These are phyloP conservation scores for Golubevia sp. DNA, from an alignment of 1,284 basidiomycete species.

Conservation along the genomic window DNA sequence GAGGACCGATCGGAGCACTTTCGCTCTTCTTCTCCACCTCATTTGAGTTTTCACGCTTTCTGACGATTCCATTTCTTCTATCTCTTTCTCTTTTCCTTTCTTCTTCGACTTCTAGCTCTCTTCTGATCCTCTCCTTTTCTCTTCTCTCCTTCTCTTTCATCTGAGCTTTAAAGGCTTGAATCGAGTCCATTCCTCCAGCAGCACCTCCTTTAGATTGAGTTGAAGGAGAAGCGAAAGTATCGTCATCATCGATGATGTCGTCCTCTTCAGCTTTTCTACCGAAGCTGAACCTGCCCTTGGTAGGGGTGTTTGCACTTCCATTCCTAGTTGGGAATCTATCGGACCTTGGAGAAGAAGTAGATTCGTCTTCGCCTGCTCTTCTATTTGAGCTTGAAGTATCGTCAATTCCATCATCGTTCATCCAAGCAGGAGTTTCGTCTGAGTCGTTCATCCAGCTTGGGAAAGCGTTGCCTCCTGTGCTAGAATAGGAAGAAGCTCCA, in stretches of 20 bases:
- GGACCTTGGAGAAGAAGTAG: background rate
- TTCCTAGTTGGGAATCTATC: background rate
- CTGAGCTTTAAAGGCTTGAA: constrained; percentile 86
- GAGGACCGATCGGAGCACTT: constrained; percentile 1
- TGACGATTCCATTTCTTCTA: background rate
- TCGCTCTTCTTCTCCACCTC: background rate
- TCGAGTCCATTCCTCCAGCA: constrained; percentile 76
- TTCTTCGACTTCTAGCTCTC: background rate
- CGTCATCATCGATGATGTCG: constrained; percentile 1
- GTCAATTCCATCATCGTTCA: constrained; percentile 78
- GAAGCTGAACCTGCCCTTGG: constrained; percentile 6
- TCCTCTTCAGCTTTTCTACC: constrained; percentile 59
- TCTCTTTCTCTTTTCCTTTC: constrained; percentile 5
- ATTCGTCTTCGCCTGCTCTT: background rate
- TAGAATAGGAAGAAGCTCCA: background rate
- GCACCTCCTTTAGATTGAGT: constrained; percentile 1
- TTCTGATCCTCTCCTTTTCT: constrained; percentile 35
- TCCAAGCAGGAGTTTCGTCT: constrained; percentile 87
- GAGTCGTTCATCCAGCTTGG: constrained; percentile 63
- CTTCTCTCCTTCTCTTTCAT: constrained; percentile 80
- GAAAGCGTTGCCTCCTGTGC: background rate
- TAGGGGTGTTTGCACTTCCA: background rate
- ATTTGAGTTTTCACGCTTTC: constrained; percentile 3
- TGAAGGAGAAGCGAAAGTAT: constrained; percentile 5
- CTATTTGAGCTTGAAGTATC: constrained; percentile 29